Evolutionary conservation across 108 stramenopile species (phyloP).

Genomic region (Discostella pseudostelligera): DNA sequence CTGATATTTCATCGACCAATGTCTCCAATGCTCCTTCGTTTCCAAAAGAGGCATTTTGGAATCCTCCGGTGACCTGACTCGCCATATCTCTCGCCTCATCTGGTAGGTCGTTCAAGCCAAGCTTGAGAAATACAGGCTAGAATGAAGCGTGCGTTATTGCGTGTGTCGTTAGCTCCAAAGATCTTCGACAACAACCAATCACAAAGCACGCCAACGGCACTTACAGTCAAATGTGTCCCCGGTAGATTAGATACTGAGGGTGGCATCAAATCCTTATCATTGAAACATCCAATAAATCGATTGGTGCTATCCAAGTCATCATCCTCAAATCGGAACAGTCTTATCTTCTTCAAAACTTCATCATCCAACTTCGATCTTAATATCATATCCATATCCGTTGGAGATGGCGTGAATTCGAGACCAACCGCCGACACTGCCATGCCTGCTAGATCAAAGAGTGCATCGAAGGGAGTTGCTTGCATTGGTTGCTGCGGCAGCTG

Average conservation of each 20-base stretch:
- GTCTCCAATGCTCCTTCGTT: conserved; percentile 54
- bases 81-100: conserved; percentile 66
- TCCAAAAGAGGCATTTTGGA: conserved; percentile 78
- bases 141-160: too few species aligned
- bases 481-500: not conserved
- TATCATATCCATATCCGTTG: conserved; percentile 63
- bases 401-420: conserved; percentile 69
- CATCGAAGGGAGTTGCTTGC: conserved; percentile 48
- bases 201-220: too few species aligned
- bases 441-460: conserved; percentile 67
- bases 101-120: conserved; percentile 62
- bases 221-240: conserved; percentile 68
- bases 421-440: conserved; percentile 67
- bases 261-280: not conserved
- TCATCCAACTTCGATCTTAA: conserved; percentile 61
- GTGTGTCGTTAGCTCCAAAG: too few species aligned
- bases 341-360: conserved; percentile 51
- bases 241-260: conserved; percentile 52
- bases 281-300: conserved; percentile 48
- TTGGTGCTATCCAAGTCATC: conserved; percentile 66
- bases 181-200: too few species aligned
- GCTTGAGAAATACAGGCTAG: conserved; percentile 69
- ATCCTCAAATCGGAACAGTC: conserved; percentile 77
- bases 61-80: conserved; percentile 64
- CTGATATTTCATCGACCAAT: conserved; percentile 64